Conservation (phyloP, 2,329 filamentous ascomycete species). For the Cadophora malorum region DNA sequence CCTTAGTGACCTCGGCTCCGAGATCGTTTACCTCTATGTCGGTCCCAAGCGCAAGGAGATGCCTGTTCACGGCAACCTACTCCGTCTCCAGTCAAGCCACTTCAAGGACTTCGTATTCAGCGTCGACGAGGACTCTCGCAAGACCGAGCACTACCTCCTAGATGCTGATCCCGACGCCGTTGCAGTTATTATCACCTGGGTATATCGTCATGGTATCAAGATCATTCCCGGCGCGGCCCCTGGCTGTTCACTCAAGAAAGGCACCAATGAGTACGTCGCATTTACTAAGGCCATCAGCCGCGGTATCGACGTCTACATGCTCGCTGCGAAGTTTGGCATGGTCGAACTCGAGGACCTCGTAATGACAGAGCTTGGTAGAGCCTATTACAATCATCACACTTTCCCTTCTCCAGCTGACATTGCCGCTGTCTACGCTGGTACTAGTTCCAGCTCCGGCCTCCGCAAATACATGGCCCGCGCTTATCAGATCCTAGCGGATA, state of each 20-base stretch:
- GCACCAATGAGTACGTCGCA: neutral
- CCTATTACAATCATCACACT: neutral
- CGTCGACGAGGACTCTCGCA: neutral
- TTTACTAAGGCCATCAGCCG: neutral
- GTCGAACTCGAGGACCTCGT: constrained; percentile 6
- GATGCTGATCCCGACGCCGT: constrained; percentile 10
- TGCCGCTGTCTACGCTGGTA: constrained; percentile 8
- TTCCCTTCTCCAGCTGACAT: constrained; percentile 11
- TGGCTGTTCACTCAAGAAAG: neutral
- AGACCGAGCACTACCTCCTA: constrained; percentile 11
- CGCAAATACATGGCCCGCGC: constrained; percentile 24
- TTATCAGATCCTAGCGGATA: constrained; percentile 8
- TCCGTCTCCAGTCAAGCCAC: constrained; percentile 17
- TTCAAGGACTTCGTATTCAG: constrained; percentile 16
- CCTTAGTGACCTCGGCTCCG: constrained; percentile 1
- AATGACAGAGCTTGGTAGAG: constrained; percentile 1
- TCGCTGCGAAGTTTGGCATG: constrained; percentile 14
- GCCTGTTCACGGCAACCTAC: constrained; percentile 19
- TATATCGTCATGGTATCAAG: constrained; percentile 4
- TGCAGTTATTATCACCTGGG: constrained; percentile 9
- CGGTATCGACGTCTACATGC: constrained; percentile 15
- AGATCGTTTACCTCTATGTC: constrained; percentile 25
- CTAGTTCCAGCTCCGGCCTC: neutral
- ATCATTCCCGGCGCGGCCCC: neutral
- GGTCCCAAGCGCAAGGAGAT: constrained; percentile 26